A percentile compares a stretch with the other conserved stretches of the same genome.
These are phyloP conservation scores for Aplosporella prunicola DNA, from an alignment of 2,329 filamentous ascomycete genomes.

Conservation along the genomic window DNA sequence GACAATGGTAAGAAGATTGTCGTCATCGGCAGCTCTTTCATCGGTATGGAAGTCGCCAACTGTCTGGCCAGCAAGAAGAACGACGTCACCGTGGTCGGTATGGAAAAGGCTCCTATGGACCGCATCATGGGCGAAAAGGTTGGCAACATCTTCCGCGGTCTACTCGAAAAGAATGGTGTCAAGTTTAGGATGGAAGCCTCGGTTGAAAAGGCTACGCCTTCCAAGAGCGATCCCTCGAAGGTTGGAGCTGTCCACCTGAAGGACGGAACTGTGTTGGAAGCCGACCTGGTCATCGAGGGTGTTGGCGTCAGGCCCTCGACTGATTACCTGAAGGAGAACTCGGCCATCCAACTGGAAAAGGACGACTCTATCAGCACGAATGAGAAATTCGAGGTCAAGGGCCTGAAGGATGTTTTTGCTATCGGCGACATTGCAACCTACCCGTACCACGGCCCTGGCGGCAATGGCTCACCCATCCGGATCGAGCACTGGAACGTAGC, in stretches of 20 bases:
- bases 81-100: slow-evolving; percentile 75
- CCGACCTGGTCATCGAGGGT: slow-evolving; percentile 84
- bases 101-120: slow-evolving; percentile 78
- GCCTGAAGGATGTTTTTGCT: slow-evolving; percentile 76
- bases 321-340: slow-evolving; percentile 66
- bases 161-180: slow-evolving; percentile 75
- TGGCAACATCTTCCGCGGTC: slow-evolving; percentile 68
- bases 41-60: slow-evolving; percentile 95
- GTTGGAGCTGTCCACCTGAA: slow-evolving; percentile 77
- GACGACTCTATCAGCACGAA: slow-evolving; percentile 83
- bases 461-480: slow-evolving; percentile 60
- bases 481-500: slow-evolving; percentile 99
- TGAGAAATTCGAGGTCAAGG: slow-evolving; percentile 66
- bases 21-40: slow-evolving; percentile 87
- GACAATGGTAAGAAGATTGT: slow-evolving; percentile 83
- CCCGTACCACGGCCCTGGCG: slow-evolving; percentile 84
- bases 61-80: slow-evolving; percentile 67
- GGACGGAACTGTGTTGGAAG: slow-evolving; percentile 73
- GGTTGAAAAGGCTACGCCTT: slow-evolving; percentile 75
- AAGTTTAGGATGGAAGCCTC: slow-evolving; percentile 76
- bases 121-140: slow-evolving; percentile 75
- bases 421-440: slow-evolving; percentile 93
- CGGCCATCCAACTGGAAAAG: slow-evolving; percentile 58
- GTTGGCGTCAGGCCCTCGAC: slow-evolving; percentile 84
- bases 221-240: slow-evolving; percentile 53